A percentile compares a stretch with the other conserved stretches of the same genome.
phyloP scores from a whole-genome alignment of 129 eudicot genomes.

The Smallanthus sonchifolius region DNA sequence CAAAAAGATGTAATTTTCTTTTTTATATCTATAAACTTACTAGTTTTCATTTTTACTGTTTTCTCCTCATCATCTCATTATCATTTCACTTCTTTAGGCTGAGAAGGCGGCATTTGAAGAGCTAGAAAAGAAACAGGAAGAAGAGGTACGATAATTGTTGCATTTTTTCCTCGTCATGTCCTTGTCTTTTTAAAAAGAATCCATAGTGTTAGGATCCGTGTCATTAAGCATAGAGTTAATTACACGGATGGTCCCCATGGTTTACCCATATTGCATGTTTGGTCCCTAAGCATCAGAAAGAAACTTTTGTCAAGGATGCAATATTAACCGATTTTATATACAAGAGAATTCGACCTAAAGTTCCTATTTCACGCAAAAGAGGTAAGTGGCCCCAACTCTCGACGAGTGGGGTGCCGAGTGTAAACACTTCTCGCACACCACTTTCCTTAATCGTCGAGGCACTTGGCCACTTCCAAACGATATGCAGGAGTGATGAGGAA shows the following conservation, averaged over 20 bases:
- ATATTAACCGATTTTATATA: too few relatives aligned
- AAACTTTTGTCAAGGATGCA: background rate
- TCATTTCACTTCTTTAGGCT: constrained; percentile 37
- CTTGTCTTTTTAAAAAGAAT: background rate
- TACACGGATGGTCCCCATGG: too few relatives aligned
- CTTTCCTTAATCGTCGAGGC: background rate
- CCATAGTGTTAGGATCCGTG: too few relatives aligned
- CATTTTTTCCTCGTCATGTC: background rate
- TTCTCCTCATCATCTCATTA: background rate
- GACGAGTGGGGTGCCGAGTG: background rate
- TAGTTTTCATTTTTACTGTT: background rate
- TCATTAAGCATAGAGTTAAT: too few relatives aligned
- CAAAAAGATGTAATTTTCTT: constrained; percentile 69
- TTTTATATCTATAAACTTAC: background rate
- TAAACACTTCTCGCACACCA: background rate
- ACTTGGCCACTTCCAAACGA: too few relatives aligned
- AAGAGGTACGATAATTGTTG: constrained; percentile 45
- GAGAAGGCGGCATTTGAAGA: constrained; percentile 94
- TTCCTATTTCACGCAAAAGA: background rate
- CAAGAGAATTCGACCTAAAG: background rate
- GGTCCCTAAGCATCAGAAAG: too few relatives aligned
- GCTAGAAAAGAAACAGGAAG: constrained; percentile 80
- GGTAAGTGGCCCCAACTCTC: background rate
- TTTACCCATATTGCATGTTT: too few relatives aligned
- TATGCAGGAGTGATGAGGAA: too few relatives aligned